These are phyloP conservation scores for Fusarium bulbicola DNA, from an alignment of 2,329 filamentous ascomycete species.

Conservation along the genomic window DNA sequence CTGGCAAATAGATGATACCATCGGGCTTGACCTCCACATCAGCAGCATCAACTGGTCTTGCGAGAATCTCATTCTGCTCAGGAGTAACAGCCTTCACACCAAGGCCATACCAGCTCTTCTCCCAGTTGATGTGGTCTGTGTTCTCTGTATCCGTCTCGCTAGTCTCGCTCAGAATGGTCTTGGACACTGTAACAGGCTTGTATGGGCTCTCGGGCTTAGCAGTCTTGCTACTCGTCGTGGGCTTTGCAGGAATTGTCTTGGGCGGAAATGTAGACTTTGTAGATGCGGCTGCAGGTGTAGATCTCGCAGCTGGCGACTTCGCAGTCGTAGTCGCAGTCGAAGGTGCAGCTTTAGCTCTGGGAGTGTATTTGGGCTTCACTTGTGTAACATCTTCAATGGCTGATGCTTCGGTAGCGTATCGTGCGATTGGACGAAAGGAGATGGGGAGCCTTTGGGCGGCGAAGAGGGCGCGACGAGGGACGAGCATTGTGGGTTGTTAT, in stretches of 20 bases:
- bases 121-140: conserved; percentile 72
- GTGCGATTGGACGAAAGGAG: conserved; percentile 29
- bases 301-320: not conserved
- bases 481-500: conserved; percentile 39
- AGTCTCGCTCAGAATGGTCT: conserved; percentile 17
- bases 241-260: not conserved
- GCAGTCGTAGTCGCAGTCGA: conserved; percentile 1
- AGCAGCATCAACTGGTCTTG: conserved; percentile 70
- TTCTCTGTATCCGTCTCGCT: conserved; percentile 16
- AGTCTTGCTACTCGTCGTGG: not conserved
- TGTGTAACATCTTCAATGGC: conserved; percentile 15
- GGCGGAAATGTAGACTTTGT: not conserved
- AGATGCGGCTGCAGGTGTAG: not conserved
- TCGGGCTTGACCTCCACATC: conserved; percentile 98
- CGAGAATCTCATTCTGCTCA: conserved; percentile 74
- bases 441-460: conserved; percentile 30
- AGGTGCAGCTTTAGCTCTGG: not conserved
- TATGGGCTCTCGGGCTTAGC: conserved; percentile 4
- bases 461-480: conserved; percentile 36
- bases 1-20: conserved; percentile 93
- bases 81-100: conserved; percentile 74
- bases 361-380: conserved; percentile 8
- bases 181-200: conserved; percentile 2
- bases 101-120: conserved; percentile 83
- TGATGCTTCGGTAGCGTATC: conserved; percentile 39